These are phyloP conservation scores for Jasminum sambac DNA, from an alignment of 257 asterid genomes.

Conservation along the genomic window DNA sequence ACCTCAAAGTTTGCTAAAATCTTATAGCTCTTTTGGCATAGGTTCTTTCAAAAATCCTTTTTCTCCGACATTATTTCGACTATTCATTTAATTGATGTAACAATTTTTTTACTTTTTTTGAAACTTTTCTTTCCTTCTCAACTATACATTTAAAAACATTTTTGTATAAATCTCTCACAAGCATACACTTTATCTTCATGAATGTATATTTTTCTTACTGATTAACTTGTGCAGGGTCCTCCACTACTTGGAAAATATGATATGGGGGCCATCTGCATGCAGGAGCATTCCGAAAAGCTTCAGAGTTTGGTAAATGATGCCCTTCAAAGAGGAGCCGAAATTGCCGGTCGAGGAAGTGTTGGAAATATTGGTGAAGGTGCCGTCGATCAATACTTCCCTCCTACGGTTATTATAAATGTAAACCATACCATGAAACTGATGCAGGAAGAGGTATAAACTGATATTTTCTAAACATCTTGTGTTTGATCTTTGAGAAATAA, in stretches of 20 bases:
- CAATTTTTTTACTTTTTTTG: too few relatives aligned
- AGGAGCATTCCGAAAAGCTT: constrained; percentile 97
- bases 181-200: background rate
- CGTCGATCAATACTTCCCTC: constrained; percentile 96
- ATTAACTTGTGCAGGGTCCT: constrained; percentile 69
- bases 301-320: constrained; percentile 88
- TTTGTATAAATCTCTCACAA: too few relatives aligned
- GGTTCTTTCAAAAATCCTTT: too few relatives aligned
- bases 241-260: constrained; percentile 87
- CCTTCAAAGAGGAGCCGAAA: constrained; percentile 86
- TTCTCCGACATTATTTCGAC: too few relatives aligned
- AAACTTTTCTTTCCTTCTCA: too few relatives aligned
- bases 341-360: constrained; percentile 87
- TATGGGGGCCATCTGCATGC: constrained; percentile 99
- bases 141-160: too few relatives aligned
- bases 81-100: too few relatives aligned
- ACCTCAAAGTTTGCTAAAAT: background rate
- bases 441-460: constrained; percentile 86
- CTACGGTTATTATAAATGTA: constrained; percentile 84
- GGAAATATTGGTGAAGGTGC: constrained; percentile 98
- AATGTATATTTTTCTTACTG: constrained; percentile 24
- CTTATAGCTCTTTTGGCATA: too few relatives aligned
- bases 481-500: constrained; percentile 15
- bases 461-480: constrained; percentile 6
- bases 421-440: constrained; percentile 90